Percentiles rank a stretch among this genome's conserved stretches.
phyloP scores from a whole-genome alignment of 208 protist genomes.

The Wallacemonas collosoma region DNA sequence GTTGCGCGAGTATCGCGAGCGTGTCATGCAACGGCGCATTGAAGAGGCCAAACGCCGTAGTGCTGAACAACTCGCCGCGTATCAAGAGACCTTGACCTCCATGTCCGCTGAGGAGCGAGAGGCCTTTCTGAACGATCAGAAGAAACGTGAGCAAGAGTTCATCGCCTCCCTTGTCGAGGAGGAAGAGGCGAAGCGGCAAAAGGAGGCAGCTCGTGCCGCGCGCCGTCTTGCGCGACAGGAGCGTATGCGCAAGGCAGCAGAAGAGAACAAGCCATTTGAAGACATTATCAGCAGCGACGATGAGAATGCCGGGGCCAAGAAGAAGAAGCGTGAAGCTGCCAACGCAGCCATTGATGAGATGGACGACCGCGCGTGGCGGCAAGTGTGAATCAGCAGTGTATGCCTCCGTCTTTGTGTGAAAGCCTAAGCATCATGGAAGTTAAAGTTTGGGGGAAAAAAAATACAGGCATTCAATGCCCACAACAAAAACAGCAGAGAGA shows the following conservation, averaged over 20 bases:
- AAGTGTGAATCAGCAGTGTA: background rate
- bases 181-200: conserved; percentile 31
- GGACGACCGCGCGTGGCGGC: conserved; percentile 24
- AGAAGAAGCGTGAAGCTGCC: conserved; percentile 31
- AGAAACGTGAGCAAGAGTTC: conserved; percentile 39
- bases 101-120: conserved; percentile 48
- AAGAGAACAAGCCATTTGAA: conserved; percentile 8
- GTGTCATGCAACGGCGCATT: conserved; percentile 26
- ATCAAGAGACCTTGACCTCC: conserved; percentile 42
- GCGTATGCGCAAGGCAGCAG: conserved; percentile 23
- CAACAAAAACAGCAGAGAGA: too few relatives aligned
- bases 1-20: conserved; percentile 31
- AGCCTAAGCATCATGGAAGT: background rate
- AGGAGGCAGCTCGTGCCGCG: conserved; percentile 36
- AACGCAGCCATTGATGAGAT: conserved; percentile 32
- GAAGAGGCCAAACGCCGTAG: conserved; percentile 53
- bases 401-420: background rate
- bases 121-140: conserved; percentile 46
- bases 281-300: conserved; percentile 39
- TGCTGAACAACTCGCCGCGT: conserved; percentile 46
- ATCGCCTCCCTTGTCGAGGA: conserved; percentile 31
- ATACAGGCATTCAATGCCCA: too few relatives aligned
- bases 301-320: conserved; percentile 18
- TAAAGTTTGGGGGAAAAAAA: too few relatives aligned
- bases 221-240: conserved; percentile 41